A percentile compares a stretch with the other conserved stretches of the same genome.
phyloP scores from a whole-genome alignment of 176 grass and related monocot species.

The Oryza australiensis region DNA sequence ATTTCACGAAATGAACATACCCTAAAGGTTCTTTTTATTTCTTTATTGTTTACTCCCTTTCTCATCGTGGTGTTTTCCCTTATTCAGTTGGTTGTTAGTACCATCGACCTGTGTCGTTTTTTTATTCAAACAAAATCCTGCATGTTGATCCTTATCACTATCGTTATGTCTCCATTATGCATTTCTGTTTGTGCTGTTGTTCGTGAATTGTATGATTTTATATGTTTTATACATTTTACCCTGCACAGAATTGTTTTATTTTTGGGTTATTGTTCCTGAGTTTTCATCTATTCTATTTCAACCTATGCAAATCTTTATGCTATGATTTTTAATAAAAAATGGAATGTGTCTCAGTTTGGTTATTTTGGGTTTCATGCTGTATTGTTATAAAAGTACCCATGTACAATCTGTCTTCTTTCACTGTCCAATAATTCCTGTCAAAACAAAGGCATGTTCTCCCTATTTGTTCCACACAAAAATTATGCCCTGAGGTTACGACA shows the following conservation, averaged over 20 bases:
- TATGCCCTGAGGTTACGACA: slow-evolving; percentile 3
- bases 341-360: neutral
- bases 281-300: neutral
- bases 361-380: neutral
- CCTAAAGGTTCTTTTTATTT: slow-evolving; percentile 10
- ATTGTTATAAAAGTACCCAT: slow-evolving; percentile 3
- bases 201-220: slow-evolving; percentile 1
- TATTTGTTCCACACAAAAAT: neutral
- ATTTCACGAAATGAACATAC: neutral
- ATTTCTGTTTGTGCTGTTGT: slow-evolving; percentile 1
- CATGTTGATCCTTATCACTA: no score
- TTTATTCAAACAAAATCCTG: neutral
- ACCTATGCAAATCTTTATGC: neutral
- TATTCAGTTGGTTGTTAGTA: slow-evolving; percentile 4
- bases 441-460: slow-evolving; percentile 3
- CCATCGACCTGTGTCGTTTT: neutral
- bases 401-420: neutral
- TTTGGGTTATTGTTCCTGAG: neutral
- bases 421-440: slow-evolving; percentile 24
- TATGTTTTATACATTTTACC: slow-evolving; percentile 19
- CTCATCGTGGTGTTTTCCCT: neutral
- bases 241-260: neutral
- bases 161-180: neutral
- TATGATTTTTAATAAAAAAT: neutral
- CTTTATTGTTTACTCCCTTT: neutral